Percentiles rank a stretch among this genome's conserved stretches.
These are phyloP conservation scores for Viola pubescens DNA, from an alignment of 441 rosid genomes.

Conservation along the genomic window DNA sequence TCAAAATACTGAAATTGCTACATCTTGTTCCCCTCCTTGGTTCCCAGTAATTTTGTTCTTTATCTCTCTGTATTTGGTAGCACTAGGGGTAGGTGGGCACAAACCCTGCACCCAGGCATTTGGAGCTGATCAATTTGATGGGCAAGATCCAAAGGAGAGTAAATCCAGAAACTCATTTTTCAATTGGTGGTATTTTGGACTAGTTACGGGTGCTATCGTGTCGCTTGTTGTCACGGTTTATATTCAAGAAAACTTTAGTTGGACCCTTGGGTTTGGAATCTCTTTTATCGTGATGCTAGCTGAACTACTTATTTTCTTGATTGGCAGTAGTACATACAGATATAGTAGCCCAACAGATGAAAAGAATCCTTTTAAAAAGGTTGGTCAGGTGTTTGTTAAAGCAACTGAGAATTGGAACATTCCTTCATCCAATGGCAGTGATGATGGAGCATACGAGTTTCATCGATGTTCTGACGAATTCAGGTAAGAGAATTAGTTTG, in stretches of 20 bases:
- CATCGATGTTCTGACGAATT: not conserved
- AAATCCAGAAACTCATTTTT: not conserved
- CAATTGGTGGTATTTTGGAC: not conserved
- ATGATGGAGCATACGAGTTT: too few species aligned
- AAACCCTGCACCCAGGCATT: not conserved
- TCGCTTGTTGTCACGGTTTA: not conserved
- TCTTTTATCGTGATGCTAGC: not conserved
- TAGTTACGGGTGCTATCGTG: not conserved
- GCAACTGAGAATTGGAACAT: not conserved
- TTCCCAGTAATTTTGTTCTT: not conserved
- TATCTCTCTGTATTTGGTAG: not conserved
- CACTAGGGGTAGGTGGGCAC: not conserved
- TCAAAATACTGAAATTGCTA: not conserved
- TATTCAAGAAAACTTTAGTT: not conserved
- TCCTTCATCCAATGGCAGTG: not conserved
- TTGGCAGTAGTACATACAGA: not conserved
- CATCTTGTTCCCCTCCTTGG: not conserved
- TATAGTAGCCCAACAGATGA: not conserved
- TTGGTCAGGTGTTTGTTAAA: not conserved
- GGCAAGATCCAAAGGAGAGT: slow-evolving; percentile 1
- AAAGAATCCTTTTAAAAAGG: not conserved
- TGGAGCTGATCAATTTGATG: slow-evolving; percentile 1
- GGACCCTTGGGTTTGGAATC: not conserved
- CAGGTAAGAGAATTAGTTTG: not conserved
- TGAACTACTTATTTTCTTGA: not conserved